Base-by-base conservation (phyloP, 495 filamentous ascomycete species). In the Apiosordaria backusii region DNA sequence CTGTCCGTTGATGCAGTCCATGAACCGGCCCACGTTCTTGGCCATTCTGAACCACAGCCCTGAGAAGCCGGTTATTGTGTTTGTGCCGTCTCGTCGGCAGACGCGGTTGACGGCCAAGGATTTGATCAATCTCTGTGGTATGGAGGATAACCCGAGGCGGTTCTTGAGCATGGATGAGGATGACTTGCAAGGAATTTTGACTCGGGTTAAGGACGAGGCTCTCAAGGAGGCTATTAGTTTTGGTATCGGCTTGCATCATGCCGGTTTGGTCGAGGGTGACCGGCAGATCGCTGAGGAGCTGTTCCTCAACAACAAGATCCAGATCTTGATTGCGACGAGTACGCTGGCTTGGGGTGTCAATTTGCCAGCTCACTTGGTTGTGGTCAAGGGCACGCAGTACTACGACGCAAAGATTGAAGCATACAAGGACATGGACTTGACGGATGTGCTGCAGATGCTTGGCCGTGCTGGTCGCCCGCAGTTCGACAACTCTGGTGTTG, bases 341-440 rank as follows among this genome's bases (percentile, higher is more conserved):
- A 99, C 95, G 9, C 83, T 99, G 24, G 95, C 95, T 6, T 99
- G 95, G 95, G 95, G 95, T 77, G 96, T 99, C 67, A 99, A 99
- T 77, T 84, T 99, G 73, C 95, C 95, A 0, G 95, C 95, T 1
- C 95, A 99, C 81, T 83, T 99, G 4, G 95, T 99, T 9, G 90
- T 99, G 9, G 96, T 99, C 58, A 99, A 99, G 73, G 95, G 95
- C 58, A 99, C 95, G 1, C 95, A 99, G 73, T 99, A 89, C 81
- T 99, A 96, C 78, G 95, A 99, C 75, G 94, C 94, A 5, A 98
- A 99, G 73, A 94, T 92, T 27, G 96, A 97, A 77, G 95, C 92
- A 0, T 99, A 99, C 76, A 93, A 91, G 69, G 95, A 99, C 78
- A 98, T 98, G 96, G 96, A 99, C 77, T 80, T 99, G 62, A 99